phyloP scores from a whole-genome alignment of 1,139 yeast species.

The Arxiozyma bovina region DNA sequence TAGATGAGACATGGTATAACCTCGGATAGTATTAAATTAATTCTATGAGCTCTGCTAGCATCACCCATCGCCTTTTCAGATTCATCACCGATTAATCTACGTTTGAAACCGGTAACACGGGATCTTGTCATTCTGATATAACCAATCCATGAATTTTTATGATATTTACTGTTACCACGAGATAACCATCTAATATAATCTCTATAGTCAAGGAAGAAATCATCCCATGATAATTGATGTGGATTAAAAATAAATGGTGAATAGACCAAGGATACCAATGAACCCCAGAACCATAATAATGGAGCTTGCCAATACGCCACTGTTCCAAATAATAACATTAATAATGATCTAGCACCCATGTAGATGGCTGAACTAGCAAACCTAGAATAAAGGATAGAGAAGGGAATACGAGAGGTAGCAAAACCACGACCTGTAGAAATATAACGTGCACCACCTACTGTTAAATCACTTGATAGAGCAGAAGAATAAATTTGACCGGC shows the following conservation, averaged over 20 bases:
- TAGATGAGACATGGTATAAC: constrained; percentile 73
- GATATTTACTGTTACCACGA: constrained; percentile 98
- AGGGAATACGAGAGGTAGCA: constrained; percentile 97
- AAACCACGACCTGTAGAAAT: constrained; percentile 99
- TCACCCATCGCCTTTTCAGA: constrained; percentile 95
- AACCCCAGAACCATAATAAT: constrained; percentile 96
- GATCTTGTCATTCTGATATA: constrained; percentile 93
- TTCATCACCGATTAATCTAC: constrained; percentile 75
- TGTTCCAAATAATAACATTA: constrained; percentile 86
- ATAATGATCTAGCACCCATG: constrained; percentile 86
- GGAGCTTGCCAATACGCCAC: constrained; percentile 97
- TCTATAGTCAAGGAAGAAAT: constrained; percentile 96
- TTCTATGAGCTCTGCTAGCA: constrained; percentile 86
- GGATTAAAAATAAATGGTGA: constrained; percentile 97
- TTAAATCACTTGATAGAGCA: constrained; percentile 79
- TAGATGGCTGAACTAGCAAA: constrained; percentile 96
- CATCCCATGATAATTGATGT: constrained; percentile 98
- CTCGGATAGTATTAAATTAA: constrained; percentile 80
- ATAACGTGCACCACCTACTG: constrained; percentile 99
- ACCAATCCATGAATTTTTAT: constrained; percentile 99
- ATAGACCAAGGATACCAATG: constrained; percentile 78
- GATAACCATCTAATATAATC: constrained; percentile 97
- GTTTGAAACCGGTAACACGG: constrained; percentile 95
- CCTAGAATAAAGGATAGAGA: constrained; percentile 88
- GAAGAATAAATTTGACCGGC: constrained; percentile 96